These are phyloP conservation scores for Xylaria sp. DNA, from an alignment of 2,329 filamentous ascomycete genomes.

Conservation along the genomic window DNA sequence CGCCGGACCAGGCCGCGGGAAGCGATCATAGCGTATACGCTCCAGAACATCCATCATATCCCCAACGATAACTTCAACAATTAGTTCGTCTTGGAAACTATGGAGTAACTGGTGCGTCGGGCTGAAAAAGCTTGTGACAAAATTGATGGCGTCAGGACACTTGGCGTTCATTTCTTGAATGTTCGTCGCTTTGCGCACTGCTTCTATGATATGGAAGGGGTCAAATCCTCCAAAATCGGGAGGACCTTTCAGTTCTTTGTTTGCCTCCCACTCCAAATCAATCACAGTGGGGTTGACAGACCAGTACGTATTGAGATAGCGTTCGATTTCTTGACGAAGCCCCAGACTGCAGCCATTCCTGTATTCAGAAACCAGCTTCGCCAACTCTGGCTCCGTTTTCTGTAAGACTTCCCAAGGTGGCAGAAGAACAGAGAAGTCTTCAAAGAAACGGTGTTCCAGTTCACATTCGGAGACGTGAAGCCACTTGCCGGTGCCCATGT, in stretches of 20 bases:
- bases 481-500: background rate
- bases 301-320: constrained; percentile 26
- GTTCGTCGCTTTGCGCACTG: no score
- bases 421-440: constrained; percentile 26
- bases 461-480: background rate
- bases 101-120: no score
- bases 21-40: constrained; percentile 34
- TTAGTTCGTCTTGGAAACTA: no score
- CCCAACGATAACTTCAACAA: constrained; percentile 18
- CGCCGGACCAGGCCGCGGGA: constrained; percentile 31
- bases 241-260: background rate
- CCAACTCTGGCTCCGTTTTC: background rate
- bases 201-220: constrained; percentile 1
- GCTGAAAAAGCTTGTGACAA: no score
- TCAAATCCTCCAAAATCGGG: constrained; percentile 4
- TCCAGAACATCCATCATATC: constrained; percentile 42
- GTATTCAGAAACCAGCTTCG: no score
- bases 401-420: constrained; percentile 13
- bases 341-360: no score
- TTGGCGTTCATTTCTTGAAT: no score
- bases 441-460: constrained; percentile 21
- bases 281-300: constrained; percentile 28
- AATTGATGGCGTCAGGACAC: no score
- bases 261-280: constrained; percentile 22
- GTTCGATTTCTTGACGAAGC: constrained; percentile 9